Conservation (phyloP, 2,329 filamentous ascomycete species). For the Aspergillus viridinutans region DNA sequence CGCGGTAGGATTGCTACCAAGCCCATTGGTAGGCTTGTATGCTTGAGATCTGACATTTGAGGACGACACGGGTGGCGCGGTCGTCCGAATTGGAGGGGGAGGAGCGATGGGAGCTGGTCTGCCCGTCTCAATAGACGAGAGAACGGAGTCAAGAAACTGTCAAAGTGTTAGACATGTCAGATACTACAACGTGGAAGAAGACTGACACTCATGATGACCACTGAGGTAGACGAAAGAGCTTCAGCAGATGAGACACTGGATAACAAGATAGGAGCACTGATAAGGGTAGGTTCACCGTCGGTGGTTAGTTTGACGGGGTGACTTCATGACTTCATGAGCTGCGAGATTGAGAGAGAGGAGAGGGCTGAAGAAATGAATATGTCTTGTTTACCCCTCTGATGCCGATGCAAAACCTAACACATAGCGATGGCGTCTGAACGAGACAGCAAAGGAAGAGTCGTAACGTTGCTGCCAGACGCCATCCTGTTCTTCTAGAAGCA, state of each 20-base stretch:
- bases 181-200: background rate
- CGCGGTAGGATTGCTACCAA: constrained; percentile 13
- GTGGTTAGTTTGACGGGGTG: constrained; percentile 34
- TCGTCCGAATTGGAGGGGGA: constrained; percentile 16
- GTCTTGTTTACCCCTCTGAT: background rate
- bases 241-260: constrained; percentile 1
- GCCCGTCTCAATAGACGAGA: constrained; percentile 47
- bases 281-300: constrained; percentile 31
- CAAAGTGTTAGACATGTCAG: constrained; percentile 16
- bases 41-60: constrained; percentile 19
- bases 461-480: constrained; percentile 7
- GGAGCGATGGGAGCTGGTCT: constrained; percentile 29
- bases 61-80: constrained; percentile 22
- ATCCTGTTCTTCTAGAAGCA: constrained; percentile 24
- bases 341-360: background rate
- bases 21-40: constrained; percentile 15
- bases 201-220: constrained; percentile 38
- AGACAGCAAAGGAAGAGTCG: constrained; percentile 8
- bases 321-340: constrained; percentile 36
- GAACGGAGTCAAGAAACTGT: constrained; percentile 50
- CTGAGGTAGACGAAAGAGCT: background rate
- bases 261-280: constrained; percentile 5
- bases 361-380: constrained; percentile 3
- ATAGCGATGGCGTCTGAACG: constrained; percentile 4
- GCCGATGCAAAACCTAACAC: background rate